Evolutionary conservation across 1,284 basidiomycete genomes (phyloP).

Genomic region (Papiliotrema nemorosa): DNA sequence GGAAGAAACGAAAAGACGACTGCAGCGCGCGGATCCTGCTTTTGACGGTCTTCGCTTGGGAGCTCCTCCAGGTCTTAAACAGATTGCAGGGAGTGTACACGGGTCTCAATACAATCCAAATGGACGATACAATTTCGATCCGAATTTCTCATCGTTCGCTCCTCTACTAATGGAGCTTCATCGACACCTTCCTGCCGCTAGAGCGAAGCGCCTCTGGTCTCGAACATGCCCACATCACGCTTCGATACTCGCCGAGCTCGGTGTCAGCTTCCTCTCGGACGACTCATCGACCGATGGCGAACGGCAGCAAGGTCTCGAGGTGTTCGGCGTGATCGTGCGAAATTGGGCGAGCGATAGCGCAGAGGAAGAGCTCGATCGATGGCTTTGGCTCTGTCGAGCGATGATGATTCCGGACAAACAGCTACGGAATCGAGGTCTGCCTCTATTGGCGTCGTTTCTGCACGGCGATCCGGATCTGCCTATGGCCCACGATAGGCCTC

Average conservation of each 20-base stretch:
- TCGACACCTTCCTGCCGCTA: conserved; percentile 35
- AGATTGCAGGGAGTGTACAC: conserved; percentile 13
- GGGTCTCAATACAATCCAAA: conserved; percentile 12
- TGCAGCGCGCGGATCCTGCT: conserved; percentile 9
- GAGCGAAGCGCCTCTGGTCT: conserved; percentile 39
- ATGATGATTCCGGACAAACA: conserved; percentile 30
- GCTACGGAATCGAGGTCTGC: conserved; percentile 32
- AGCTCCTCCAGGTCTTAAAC: conserved; percentile 5
- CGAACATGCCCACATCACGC: conserved; percentile 43
- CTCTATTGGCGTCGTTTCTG: conserved; percentile 30
- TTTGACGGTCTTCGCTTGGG: neutral
- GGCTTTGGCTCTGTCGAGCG: conserved; percentile 42
- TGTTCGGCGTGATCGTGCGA: conserved; percentile 39
- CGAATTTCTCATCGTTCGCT: conserved; percentile 37
- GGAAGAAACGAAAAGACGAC: conserved; percentile 34
- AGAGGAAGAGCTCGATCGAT: conserved; percentile 41
- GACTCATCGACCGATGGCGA: conserved; percentile 31
- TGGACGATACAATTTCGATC: conserved; percentile 18
- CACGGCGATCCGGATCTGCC: conserved; percentile 30
- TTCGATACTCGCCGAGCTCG: conserved; percentile 40
- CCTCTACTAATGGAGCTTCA: conserved; percentile 42
- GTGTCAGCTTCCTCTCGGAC: conserved; percentile 33
- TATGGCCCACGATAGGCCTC: conserved; percentile 17
- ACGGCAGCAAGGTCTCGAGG: conserved; percentile 39
- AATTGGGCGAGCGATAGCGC: conserved; percentile 39